Base-by-base conservation (phyloP, 257 asterid species). In the Jacaranda copaia region DNA sequence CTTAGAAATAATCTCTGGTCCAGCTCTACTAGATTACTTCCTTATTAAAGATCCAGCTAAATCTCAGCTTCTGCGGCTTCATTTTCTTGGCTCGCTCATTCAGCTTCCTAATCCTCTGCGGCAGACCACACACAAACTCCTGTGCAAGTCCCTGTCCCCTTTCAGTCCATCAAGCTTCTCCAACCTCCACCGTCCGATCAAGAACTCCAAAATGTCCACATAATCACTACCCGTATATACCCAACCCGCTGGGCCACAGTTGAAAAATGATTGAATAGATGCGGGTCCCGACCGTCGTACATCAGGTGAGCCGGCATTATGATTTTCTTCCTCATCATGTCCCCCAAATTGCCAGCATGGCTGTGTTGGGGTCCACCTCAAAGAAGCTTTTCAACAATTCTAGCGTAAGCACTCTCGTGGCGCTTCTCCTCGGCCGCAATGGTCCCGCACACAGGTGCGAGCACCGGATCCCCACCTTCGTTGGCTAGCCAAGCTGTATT, bases 381-480 rank as follows among this genome's bases (percentile, higher is more conserved):
- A n/a, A 81, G 67, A 0, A 86, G 82, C 16, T 81, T 85, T 3
- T 74, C 85, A 1, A 85, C 59, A 4, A 85, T 77, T 12, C 45
- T 82, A 0, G 46, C 15, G 39, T 73, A 73, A 1, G 84, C 87
- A 36, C 62, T 80, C 69, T 83, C 87, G 15, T 85, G 85, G 18
- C 88, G 83, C 67, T 82, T 85, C 56, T 85, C 88, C 14, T 85
- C 87, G 0, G 77, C 76, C 5, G 87, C 89, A 12, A 84, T 84
- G 61, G 74, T 59, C n/a, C 87, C 83, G 16, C 86, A 86, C 20
- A 86, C 79, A 2, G 68, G 70, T 0, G 84, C 87, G 8, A 86
- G 84, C 16, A 69, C 32, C 0, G 72, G 70, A 62, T 83, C 89
- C 8, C 86, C 84, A 3, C 75, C 64, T 16, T 79, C 57, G 11